phyloP scores from a whole-genome alignment of 2,329 filamentous ascomycete species.

The Cercospora beticola region DNA sequence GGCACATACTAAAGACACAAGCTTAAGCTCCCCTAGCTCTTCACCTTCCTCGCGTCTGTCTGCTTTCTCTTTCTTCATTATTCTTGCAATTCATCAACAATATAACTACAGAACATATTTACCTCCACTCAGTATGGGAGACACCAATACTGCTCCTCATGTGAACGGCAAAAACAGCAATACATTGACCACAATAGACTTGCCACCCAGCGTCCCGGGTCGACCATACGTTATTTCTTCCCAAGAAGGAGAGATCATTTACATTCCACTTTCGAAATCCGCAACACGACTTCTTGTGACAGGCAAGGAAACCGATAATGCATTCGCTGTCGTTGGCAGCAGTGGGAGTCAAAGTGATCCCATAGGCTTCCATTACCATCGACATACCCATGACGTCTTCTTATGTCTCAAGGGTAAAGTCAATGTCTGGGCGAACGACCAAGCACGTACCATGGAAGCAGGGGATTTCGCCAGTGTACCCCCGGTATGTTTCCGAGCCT shows the following conservation, averaged over 20 bases:
- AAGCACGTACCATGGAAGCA: conserved; percentile 54
- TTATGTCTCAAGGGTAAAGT: conserved; percentile 56
- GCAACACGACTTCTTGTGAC: conserved; percentile 54
- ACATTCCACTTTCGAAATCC: conserved; percentile 55
- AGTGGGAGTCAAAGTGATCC: conserved; percentile 50
- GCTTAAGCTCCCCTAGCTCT: neutral
- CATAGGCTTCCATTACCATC: conserved; percentile 58
- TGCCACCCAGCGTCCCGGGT: conserved; percentile 26
- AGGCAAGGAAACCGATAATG: conserved; percentile 52
- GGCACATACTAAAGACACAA: neutral
- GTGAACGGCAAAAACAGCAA: neutral
- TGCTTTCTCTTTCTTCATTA: too few species aligned
- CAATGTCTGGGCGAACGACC: conserved; percentile 60
- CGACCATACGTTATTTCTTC: conserved; percentile 32
- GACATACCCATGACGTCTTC: conserved; percentile 59
- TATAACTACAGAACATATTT: neutral
- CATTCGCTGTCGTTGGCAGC: conserved; percentile 53
- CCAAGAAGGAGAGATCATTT: conserved; percentile 52
- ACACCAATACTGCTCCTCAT: neutral
- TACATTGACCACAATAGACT: conserved; percentile 10
- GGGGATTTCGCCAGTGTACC: conserved; percentile 61
- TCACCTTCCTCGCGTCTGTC: neutral
- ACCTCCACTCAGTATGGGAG: neutral
- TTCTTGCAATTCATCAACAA: too few species aligned
- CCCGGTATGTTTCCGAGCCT: conserved; percentile 43